Base-by-base conservation (phyloP, 495 filamentous ascomycete genomes). In the Aspergillus biplanus region DNA sequence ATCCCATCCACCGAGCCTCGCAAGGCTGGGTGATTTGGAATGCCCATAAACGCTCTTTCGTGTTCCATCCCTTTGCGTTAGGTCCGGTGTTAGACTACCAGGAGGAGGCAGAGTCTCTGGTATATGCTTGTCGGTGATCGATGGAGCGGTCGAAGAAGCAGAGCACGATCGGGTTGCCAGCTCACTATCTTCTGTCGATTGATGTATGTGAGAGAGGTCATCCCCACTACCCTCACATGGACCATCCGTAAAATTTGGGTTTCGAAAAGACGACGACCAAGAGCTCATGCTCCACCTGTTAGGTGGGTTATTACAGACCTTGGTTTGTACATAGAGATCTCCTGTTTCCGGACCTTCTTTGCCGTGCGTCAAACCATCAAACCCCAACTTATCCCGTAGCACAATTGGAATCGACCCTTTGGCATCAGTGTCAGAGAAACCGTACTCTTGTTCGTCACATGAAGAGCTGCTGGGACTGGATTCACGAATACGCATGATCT, bases 341-440 rank as follows among this genome's bases (percentile, higher is more conserved):
- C 62, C 61, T 12, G 69, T 58, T 37, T 75, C 75, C 31, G 73
- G 71, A 15, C 69, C 68, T 58, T 77, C 74, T 16, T 69, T 73
- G 33, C 64, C 70, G 55, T 73, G 70, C 11, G 65, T 61, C 31
- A 71, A 67, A 39, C 70, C 74, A 32, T 79, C 73, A 44, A 77
- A 71, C 15, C 78, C 76, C 27, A 80, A 68, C 5, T 80, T 75
- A 39, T 80, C 76, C 37, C 77, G 74, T 53, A 87, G 73, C 83
- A 89, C 85, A 46, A 88, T 87, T 33, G 83, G 80, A 34, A 89
- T 86, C 1, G 87, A 87, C 62, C 84, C 85, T 63, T 80, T 77
- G 50, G 86, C 83, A 44, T 85, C 82, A 37, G 62, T 74, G 16
- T 82, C 82, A 2, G 80, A 83, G 33, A 85, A 80, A 48, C 80